phyloP scores from a whole-genome alignment of 148 eudicot species.

The Bassia scoparia region DNA sequence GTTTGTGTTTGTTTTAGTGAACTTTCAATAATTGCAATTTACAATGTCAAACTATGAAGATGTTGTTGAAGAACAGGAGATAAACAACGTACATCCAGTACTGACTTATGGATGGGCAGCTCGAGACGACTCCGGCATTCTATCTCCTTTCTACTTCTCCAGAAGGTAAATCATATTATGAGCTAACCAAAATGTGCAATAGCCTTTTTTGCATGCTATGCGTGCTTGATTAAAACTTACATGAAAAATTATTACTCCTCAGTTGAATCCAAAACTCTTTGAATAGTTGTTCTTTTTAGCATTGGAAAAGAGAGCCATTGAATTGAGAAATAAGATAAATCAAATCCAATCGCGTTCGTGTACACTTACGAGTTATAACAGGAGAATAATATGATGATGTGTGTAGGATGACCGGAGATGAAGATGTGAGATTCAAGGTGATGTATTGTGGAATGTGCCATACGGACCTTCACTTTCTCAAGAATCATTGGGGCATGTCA shows the following conservation, averaged over 20 bases:
- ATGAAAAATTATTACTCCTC: no score
- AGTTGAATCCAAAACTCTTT: no score
- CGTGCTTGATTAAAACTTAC: no score
- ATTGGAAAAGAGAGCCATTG: no score
- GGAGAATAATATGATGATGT: no score
- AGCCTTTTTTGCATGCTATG: no score
- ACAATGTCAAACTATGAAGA: conserved; percentile 10
- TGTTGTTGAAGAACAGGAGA: conserved; percentile 2
- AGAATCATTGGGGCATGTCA: conserved; percentile 36
- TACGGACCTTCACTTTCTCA: conserved; percentile 39
- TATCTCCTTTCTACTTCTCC: conserved; percentile 31
- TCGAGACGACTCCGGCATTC: conserved; percentile 27
- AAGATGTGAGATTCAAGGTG: conserved; percentile 44
- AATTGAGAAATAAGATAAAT: no score
- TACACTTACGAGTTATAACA: no score
- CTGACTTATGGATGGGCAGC: conserved; percentile 36
- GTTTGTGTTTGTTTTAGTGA: no score
- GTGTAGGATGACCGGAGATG: conserved; percentile 36
- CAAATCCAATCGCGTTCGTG: no score
- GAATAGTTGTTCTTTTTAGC: no score
- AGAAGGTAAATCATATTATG: conserved; percentile 17
- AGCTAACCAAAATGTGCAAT: no score
- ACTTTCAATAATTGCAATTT: background rate
- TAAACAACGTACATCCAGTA: background rate
- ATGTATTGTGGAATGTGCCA: conserved; percentile 46